phyloP scores from a whole-genome alignment of 2,329 filamentous ascomycete genomes.

The Nothophoma quercina region DNA sequence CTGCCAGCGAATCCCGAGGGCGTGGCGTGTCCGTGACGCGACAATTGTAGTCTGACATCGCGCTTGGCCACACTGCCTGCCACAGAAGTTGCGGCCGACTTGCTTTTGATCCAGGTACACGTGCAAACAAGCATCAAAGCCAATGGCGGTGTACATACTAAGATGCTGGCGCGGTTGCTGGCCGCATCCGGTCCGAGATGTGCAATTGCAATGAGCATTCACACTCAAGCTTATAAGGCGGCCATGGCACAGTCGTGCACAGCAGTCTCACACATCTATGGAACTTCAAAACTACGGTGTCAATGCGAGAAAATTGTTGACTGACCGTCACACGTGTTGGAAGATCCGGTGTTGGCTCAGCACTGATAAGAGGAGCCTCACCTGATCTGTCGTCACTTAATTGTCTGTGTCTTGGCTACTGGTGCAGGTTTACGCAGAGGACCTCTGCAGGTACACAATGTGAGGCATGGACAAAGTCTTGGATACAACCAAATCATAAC shows the following conservation, averaged over 20 bases:
- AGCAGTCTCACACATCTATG: neutral
- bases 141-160: constrained; percentile 2
- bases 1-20: neutral
- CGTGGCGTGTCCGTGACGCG: neutral
- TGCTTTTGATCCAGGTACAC: no score
- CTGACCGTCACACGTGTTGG: no score
- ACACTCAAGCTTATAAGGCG: no score
- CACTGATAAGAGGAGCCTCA: constrained; percentile 7
- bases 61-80: neutral
- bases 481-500: no score
- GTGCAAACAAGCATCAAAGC: constrained; percentile 2
- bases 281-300: neutral
- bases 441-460: no score
- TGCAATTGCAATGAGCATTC: neutral
- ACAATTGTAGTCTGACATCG: neutral
- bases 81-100: no score
- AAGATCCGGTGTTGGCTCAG: no score
- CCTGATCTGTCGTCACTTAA: constrained; percentile 9
- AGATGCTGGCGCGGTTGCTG: neutral
- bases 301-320: neutral
- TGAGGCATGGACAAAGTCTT: no score
- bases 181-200: constrained; percentile 1
- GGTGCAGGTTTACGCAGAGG: no score
- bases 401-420: no score
- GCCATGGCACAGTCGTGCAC: neutral